phyloP scores from a whole-genome alignment of 768 basidiomycete species.

The Phanerodontia chrysosporium region DNA sequence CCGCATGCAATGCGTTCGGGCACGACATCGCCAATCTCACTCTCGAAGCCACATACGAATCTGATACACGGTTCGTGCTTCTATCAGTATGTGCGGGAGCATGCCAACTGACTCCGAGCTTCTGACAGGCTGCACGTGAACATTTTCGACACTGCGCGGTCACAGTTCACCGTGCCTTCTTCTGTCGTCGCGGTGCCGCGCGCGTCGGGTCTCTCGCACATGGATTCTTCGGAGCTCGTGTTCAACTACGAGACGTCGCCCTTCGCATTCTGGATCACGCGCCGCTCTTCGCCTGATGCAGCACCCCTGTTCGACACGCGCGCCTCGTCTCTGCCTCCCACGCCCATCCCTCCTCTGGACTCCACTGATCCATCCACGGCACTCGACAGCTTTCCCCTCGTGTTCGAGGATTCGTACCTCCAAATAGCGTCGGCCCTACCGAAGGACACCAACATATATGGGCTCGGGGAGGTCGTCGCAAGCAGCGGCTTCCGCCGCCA shows the following conservation, averaged over 20 bases:
- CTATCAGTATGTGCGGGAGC: not conserved
- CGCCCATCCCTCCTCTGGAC: constrained; percentile 56
- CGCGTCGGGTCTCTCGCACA: constrained; percentile 30
- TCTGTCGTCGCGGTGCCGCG: constrained; percentile 41
- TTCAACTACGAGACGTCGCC: constrained; percentile 65
- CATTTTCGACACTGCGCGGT: constrained; percentile 54
- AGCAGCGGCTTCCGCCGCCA: constrained; percentile 67
- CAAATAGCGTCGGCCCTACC: constrained; percentile 71
- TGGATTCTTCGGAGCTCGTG: constrained; percentile 51
- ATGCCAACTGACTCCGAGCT: constrained; percentile 32
- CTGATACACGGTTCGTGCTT: constrained; percentile 40
- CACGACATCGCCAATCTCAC: constrained; percentile 52
- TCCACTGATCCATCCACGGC: constrained; percentile 47
- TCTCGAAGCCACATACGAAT: constrained; percentile 64
- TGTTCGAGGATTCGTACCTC: constrained; percentile 80
- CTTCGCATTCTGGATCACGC: constrained; percentile 80
- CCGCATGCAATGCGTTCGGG: constrained; percentile 64
- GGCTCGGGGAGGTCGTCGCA: constrained; percentile 69
- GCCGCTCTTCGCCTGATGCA: constrained; percentile 51
- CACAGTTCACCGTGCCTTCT: constrained; percentile 65
- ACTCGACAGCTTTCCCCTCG: constrained; percentile 60
- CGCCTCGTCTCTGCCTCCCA: constrained; percentile 50
- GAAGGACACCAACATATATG: constrained; percentile 67
- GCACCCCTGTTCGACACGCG: constrained; percentile 70
- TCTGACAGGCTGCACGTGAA: constrained; percentile 63